A percentile compares a stretch with the other conserved stretches of the same genome.
phyloP scores from a whole-genome alignment of 495 filamentous ascomycete genomes.

The Viridothelium virens region DNA sequence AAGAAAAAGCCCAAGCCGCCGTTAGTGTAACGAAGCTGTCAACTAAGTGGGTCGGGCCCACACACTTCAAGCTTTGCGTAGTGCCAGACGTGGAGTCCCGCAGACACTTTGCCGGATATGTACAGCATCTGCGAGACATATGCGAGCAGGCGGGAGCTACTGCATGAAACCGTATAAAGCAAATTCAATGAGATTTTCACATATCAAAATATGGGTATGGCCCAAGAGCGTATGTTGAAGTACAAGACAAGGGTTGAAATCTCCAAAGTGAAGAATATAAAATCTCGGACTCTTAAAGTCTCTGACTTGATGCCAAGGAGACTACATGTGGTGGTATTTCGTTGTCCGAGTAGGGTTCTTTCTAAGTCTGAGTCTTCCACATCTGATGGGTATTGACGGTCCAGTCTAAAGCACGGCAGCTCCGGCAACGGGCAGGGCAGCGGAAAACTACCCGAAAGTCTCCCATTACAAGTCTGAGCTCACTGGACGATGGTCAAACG shows the following conservation, averaged over 20 bases:
- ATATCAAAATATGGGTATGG: background rate
- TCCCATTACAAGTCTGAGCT: background rate
- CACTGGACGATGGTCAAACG: background rate
- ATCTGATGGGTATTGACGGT: background rate
- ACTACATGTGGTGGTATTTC: too few species aligned
- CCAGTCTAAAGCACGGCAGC: background rate
- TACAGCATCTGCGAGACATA: background rate
- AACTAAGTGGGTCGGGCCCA: background rate
- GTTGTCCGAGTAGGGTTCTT: background rate
- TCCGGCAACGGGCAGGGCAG: background rate
- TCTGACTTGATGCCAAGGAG: too few species aligned
- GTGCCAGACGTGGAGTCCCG: background rate
- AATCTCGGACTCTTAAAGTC: too few species aligned
- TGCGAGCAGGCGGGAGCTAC: background rate
- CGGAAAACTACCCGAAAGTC: background rate
- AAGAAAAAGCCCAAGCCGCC: background rate
- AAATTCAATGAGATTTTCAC: background rate
- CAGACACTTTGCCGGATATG: background rate
- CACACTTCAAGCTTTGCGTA: background rate
- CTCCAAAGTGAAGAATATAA: too few species aligned
- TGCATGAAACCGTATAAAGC: background rate
- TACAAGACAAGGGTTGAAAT: too few species aligned
- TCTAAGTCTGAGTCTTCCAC: background rate
- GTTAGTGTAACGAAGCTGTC: background rate
- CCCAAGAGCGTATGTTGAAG: background rate